Conservation (phyloP, 352 stramenopile genomes). For the Phytophthora meadii region DNA sequence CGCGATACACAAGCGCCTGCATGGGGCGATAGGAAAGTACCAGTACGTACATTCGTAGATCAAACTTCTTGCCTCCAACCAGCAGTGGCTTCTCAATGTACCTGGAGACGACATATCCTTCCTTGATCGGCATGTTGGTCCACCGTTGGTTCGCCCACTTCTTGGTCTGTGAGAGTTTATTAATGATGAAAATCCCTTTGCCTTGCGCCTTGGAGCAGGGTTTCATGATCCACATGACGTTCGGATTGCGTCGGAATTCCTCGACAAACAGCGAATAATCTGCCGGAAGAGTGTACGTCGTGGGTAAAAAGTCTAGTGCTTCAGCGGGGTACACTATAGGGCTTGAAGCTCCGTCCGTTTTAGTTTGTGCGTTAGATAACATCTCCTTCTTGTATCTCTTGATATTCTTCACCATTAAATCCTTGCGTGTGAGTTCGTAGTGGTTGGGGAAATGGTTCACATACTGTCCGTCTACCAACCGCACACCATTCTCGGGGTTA, state of each 20-base stretch:
- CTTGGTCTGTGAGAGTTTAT: constrained; percentile 92
- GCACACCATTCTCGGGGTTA: constrained; percentile 82
- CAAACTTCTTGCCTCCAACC: constrained; percentile 94
- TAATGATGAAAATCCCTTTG: constrained; percentile 95
- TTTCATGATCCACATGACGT: constrained; percentile 96
- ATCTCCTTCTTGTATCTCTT: constrained; percentile 89
- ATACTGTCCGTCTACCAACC: constrained; percentile 72
- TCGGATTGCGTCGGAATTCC: constrained; percentile 84
- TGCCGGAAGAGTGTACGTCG: constrained; percentile 92
- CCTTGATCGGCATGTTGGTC: constrained; percentile 76
- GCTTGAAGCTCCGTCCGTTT: neutral
- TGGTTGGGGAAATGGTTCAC: constrained; percentile 93
- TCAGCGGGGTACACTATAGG: constrained; percentile 16
- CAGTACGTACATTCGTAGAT: constrained; percentile 93
- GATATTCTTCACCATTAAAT: constrained; percentile 96
- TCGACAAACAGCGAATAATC: constrained; percentile 96
- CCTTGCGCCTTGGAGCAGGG: constrained; percentile 90
- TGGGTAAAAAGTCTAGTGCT: constrained; percentile 83
- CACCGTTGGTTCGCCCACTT: constrained; percentile 87
- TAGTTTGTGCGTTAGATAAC: constrained; percentile 10
- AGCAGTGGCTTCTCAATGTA: constrained; percentile 93
- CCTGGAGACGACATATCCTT: constrained; percentile 89
- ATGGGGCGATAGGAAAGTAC: constrained; percentile 91
- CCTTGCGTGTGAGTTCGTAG: constrained; percentile 93
- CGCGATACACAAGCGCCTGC: constrained; percentile 78